These are phyloP conservation scores for Spergularia azorica DNA, from an alignment of 179 eudicot genomes.

Conservation along the genomic window DNA sequence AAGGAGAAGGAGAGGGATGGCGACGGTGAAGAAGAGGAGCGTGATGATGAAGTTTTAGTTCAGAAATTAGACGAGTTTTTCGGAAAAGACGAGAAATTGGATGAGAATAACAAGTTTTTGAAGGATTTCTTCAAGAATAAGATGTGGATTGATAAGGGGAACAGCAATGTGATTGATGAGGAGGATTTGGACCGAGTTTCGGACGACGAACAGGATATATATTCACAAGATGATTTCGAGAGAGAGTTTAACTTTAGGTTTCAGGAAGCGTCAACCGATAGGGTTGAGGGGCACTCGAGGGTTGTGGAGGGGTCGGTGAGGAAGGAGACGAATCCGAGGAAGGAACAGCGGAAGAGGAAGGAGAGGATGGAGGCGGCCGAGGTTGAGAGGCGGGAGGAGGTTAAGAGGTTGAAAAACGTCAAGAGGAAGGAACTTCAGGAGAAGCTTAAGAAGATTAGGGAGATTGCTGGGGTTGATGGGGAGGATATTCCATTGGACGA, in stretches of 20 bases:
- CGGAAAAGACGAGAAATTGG: constrained; percentile 69
- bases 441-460: constrained; percentile 65
- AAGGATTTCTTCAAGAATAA: constrained; percentile 67
- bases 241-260: constrained; percentile 70
- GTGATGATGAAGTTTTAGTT: constrained; percentile 42
- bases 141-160: constrained; percentile 68
- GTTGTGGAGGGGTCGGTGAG: constrained; percentile 85
- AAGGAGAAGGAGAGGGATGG: constrained; percentile 40
- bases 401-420: constrained; percentile 89
- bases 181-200: constrained; percentile 40
- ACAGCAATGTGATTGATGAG: constrained; percentile 23
- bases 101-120: constrained; percentile 62
- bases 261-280: constrained; percentile 79
- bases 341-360: constrained; percentile 79
- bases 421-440: constrained; percentile 86
- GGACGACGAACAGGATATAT: constrained; percentile 80
- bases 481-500: constrained; percentile 45
- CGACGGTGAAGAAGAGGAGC: constrained; percentile 38
- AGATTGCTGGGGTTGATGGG: constrained; percentile 65
- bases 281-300: constrained; percentile 75
- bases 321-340: constrained; percentile 79
- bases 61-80: constrained; percentile 71
- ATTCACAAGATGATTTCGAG: constrained; percentile 86
- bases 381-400: constrained; percentile 76
- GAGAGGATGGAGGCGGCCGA: constrained; percentile 77